A percentile compares a stretch with the other conserved stretches of the same genome.
These are phyloP conservation scores for Orobanche coerulescens DNA, from an alignment of 257 asterid species.

Conservation along the genomic window DNA sequence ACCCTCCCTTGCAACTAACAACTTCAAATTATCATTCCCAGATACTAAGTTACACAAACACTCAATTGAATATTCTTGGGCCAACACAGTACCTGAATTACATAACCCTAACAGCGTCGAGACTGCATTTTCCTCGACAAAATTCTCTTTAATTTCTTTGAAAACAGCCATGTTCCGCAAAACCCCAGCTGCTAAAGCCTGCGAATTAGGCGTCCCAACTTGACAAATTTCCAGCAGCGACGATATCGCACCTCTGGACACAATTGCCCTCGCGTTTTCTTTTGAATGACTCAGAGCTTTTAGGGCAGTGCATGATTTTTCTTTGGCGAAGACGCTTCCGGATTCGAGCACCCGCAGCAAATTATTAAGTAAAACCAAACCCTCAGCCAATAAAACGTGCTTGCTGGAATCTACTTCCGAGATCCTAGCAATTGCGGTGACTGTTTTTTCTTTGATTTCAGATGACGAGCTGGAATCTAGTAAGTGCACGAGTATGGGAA, in stretches of 20 bases:
- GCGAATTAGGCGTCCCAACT: slow-evolving; percentile 76
- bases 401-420: slow-evolving; percentile 60
- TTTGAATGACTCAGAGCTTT: slow-evolving; percentile 52
- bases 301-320: slow-evolving; percentile 65
- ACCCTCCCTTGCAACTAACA: slow-evolving; percentile 61
- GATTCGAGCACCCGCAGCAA: slow-evolving; percentile 76
- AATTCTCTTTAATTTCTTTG: slow-evolving; percentile 49
- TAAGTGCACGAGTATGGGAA: slow-evolving; percentile 65
- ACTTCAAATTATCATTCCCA: slow-evolving; percentile 44
- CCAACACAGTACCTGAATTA: slow-evolving; percentile 60
- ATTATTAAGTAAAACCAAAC: slow-evolving; percentile 52
- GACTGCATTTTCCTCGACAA: slow-evolving; percentile 60
- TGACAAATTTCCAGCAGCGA: slow-evolving; percentile 66
- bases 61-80: slow-evolving; percentile 73
- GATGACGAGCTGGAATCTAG: slow-evolving; percentile 58
- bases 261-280: slow-evolving; percentile 88
- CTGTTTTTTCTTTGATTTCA: slow-evolving; percentile 74
- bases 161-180: slow-evolving; percentile 49
- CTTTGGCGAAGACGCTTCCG: slow-evolving; percentile 77
- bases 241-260: slow-evolving; percentile 84
- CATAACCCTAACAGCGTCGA: slow-evolving; percentile 37
- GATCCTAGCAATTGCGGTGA: slow-evolving; percentile 57
- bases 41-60: slow-evolving; percentile 60
- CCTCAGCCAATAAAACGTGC: slow-evolving; percentile 57
- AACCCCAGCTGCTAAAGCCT: slow-evolving; percentile 75